Evolutionary conservation across 2,329 filamentous ascomycete genomes (phyloP).

Genomic region (Fusarium mundagurra): DNA sequence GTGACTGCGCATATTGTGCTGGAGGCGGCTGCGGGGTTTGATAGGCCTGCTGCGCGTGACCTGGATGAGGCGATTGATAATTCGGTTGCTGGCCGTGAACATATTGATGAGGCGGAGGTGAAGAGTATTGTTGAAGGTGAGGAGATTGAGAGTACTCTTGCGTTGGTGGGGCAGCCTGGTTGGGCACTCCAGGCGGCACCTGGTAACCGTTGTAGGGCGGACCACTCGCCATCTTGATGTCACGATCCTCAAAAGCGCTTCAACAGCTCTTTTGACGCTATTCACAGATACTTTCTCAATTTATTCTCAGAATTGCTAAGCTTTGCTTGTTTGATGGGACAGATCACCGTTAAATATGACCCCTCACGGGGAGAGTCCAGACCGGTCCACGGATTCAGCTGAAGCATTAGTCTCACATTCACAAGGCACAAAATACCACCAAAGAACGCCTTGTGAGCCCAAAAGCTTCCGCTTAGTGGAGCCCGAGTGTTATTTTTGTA

Average conservation of each 20-base stretch:
- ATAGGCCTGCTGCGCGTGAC: not conserved
- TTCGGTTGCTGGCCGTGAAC: not conserved
- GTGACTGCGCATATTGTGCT: not conserved
- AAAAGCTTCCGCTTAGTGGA: not conserved
- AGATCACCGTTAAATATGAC: not conserved
- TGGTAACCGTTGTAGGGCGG: slow-evolving; percentile 13
- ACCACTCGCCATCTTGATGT: slow-evolving; percentile 7
- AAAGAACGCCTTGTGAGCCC: slow-evolving; percentile 8
- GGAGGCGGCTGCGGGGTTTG: not conserved
- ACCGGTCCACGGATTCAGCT: slow-evolving; percentile 36
- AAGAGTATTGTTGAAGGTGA: not conserved
- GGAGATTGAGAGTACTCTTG: not conserved
- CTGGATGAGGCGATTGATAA: not conserved
- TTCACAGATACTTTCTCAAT: not conserved
- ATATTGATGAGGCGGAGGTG: not conserved
- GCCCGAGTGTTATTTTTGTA: not conserved
- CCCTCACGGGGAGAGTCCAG: slow-evolving; percentile 7
- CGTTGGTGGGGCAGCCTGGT: not conserved
- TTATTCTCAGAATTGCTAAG: not conserved
- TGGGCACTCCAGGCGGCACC: not conserved
- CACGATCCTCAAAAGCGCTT: not conserved
- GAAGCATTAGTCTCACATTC: slow-evolving; percentile 23
- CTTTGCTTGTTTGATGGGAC: not conserved
- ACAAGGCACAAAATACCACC: slow-evolving; percentile 22
- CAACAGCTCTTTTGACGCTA: not conserved